These are phyloP conservation scores for Diaporthe sp. DNA, from an alignment of 2,329 filamentous ascomycete genomes.

Conservation along the genomic window DNA sequence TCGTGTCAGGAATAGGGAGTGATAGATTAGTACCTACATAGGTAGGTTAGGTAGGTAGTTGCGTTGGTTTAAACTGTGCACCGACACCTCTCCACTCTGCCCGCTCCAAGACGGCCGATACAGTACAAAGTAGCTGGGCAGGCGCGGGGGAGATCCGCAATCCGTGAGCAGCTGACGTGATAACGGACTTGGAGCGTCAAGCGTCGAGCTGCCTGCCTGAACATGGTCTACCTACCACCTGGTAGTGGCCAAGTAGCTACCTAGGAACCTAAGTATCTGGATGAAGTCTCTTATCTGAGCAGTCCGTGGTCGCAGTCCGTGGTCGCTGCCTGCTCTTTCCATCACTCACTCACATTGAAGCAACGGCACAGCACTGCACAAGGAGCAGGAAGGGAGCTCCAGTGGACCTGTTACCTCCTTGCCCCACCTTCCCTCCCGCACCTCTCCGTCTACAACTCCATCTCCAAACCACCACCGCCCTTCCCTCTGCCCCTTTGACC, in stretches of 20 bases:
- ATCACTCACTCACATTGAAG: background rate
- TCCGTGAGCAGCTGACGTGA: background rate
- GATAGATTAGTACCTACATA: background rate
- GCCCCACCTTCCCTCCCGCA: conserved; percentile 15
- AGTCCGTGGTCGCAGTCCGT: background rate
- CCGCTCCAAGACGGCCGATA: background rate
- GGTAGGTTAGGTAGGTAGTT: no score
- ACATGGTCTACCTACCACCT: background rate
- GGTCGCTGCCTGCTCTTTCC: conserved; percentile 18
- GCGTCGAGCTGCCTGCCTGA: background rate
- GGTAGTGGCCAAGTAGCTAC: background rate
- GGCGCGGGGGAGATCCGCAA: background rate
- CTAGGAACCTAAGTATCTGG: background rate
- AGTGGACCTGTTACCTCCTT: background rate
- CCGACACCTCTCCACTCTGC: background rate
- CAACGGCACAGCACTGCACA: conserved; percentile 5
- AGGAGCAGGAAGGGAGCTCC: background rate
- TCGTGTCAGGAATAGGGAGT: background rate
- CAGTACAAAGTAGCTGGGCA: background rate
- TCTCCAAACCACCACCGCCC: background rate
- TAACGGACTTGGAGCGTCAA: background rate
- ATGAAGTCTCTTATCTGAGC: background rate
- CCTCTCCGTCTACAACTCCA: background rate
- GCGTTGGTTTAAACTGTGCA: background rate
- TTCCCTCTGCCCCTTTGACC: background rate